These are phyloP conservation scores for Polyporus arcularius DNA, from an alignment of 768 basidiomycete genomes.

Conservation along the genomic window DNA sequence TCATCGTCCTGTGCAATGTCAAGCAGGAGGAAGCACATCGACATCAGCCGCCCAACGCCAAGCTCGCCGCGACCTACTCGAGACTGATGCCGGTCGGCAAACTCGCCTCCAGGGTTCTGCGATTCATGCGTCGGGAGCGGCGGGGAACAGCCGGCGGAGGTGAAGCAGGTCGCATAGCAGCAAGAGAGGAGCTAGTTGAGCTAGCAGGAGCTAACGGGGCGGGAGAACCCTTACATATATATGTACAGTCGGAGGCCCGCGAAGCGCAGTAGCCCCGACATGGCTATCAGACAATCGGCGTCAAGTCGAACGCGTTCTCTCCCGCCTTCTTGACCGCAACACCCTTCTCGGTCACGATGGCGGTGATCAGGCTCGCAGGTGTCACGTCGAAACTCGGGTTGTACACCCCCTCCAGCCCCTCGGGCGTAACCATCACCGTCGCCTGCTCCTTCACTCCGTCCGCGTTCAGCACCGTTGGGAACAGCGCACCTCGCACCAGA, in stretches of 20 bases:
- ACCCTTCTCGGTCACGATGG: conserved; percentile 94
- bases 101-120: too few relatives aligned
- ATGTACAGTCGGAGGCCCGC: background rate
- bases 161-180: too few relatives aligned
- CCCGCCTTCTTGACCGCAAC: conserved; percentile 75
- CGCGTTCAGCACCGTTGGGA: conserved; percentile 46
- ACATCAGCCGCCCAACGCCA: too few relatives aligned
- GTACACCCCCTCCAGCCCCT: conserved; percentile 56
- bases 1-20: too few relatives aligned
- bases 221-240: too few relatives aligned
- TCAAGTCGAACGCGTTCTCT: conserved; percentile 61
- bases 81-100: too few relatives aligned
- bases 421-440: conserved; percentile 84
- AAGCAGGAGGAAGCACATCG: too few relatives aligned
- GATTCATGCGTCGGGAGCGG: too few relatives aligned
- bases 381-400: conserved; percentile 98
- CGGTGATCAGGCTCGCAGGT: conserved; percentile 90
- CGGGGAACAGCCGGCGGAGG: too few relatives aligned
- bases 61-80: too few relatives aligned
- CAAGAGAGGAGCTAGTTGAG: background rate
- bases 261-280: background rate
- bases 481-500: conserved; percentile 79
- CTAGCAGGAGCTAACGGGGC: background rate
- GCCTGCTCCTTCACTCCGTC: conserved; percentile 60
- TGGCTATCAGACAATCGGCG: conserved; percentile 45